Percentiles rank a stretch among this genome's conserved stretches.
phyloP scores from a whole-genome alignment of 306 rosid species.

The Alnus rubra region DNA sequence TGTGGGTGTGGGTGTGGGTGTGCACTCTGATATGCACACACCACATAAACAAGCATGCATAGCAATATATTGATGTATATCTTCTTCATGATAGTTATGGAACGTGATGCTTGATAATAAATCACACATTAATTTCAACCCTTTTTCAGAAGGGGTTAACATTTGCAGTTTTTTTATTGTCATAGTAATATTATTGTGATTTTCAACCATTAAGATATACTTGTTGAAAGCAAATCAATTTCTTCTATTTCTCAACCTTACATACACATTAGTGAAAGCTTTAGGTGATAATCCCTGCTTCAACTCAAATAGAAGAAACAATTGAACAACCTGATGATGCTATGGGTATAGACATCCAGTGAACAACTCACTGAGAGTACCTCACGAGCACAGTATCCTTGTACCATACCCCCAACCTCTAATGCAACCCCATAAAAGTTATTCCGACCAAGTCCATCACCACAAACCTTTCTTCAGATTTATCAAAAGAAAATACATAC shows the following conservation, averaged over 20 bases:
- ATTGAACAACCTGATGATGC: neutral
- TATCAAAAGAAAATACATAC: neutral
- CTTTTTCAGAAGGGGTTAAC: neutral
- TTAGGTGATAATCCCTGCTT: neutral
- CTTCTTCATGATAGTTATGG: neutral
- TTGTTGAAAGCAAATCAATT: neutral
- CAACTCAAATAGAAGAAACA: neutral
- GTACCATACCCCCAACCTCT: neutral
- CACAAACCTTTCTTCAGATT: neutral
- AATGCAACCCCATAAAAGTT: neutral
- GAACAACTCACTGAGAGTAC: neutral
- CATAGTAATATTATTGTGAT: neutral
- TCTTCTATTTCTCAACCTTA: neutral
- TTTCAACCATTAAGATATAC: neutral
- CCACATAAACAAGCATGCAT: neutral
- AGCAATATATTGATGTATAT: neutral
- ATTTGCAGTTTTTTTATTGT: neutral
- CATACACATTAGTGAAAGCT: neutral
- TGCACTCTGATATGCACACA: neutral
- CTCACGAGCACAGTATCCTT: neutral
- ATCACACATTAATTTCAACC: neutral
- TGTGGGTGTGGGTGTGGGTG: too few relatives aligned
- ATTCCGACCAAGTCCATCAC: neutral
- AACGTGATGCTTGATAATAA: neutral
- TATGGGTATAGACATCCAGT: neutral